phyloP scores from a whole-genome alignment of 345 rosid genomes.

The Aethionema arabicum region DNA sequence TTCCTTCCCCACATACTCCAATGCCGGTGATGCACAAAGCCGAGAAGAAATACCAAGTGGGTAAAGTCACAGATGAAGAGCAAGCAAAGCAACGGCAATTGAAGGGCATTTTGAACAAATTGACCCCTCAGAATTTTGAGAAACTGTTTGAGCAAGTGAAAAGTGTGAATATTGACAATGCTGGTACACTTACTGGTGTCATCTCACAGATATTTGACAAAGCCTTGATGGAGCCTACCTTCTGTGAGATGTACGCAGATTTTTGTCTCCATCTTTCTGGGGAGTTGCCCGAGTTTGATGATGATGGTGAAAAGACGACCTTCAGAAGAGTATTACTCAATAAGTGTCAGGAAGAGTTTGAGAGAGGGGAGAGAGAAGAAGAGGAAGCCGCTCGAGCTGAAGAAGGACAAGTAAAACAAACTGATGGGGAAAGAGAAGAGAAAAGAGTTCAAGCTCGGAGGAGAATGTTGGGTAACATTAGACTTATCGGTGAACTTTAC shows the following conservation, averaged over 20 bases:
- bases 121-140: slow-evolving; percentile 95
- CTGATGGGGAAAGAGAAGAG: slow-evolving; percentile 83
- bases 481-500: slow-evolving; percentile 96
- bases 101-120: slow-evolving; percentile 87
- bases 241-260: slow-evolving; percentile 95
- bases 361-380: slow-evolving; percentile 87
- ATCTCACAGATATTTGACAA: slow-evolving; percentile 95
- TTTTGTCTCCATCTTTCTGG: slow-evolving; percentile 70
- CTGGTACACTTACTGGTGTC: slow-evolving; percentile 67
- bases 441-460: slow-evolving; percentile 83
- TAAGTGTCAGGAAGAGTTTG: slow-evolving; percentile 98
- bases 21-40: slow-evolving; percentile 89
- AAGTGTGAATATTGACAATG: slow-evolving; percentile 78
- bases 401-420: slow-evolving; percentile 72
- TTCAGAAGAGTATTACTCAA: slow-evolving; percentile 84
- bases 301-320: slow-evolving; percentile 69
- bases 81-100: slow-evolving; percentile 79
- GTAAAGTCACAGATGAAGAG: slow-evolving; percentile 76
- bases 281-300: slow-evolving; percentile 72
- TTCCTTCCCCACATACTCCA: slow-evolving; percentile 87
- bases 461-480: slow-evolving; percentile 92
- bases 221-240: slow-evolving; percentile 98
- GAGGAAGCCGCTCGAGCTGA: slow-evolving; percentile 91
- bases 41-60: slow-evolving; percentile 87
- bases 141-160: slow-evolving; percentile 92